phyloP scores from a whole-genome alignment of 148 eudicot species.

The Chenopodium formosanum region DNA sequence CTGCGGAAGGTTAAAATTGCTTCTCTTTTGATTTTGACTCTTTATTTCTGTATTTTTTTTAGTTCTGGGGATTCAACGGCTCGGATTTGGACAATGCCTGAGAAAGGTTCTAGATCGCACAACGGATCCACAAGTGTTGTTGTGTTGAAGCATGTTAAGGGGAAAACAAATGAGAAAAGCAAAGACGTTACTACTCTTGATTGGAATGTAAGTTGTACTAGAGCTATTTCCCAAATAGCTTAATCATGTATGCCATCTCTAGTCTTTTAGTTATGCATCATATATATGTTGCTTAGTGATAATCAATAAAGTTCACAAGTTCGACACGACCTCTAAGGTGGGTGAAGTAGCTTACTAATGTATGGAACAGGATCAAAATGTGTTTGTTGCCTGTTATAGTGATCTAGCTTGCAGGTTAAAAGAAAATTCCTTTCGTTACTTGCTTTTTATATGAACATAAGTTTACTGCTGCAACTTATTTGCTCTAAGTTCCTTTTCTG shows the following conservation, averaged over 20 bases:
- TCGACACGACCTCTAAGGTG: too few species aligned
- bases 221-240: neutral
- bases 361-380: neutral
- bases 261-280: neutral
- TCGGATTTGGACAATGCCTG: constrained; percentile 58
- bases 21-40: neutral
- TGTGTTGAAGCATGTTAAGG: constrained; percentile 67
- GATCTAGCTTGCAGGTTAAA: neutral
- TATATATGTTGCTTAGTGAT: neutral
- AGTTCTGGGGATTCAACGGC: constrained; percentile 83
- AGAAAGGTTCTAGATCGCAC: constrained; percentile 35
- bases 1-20: neutral
- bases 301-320: neutral
- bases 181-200: constrained; percentile 74
- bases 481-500: neutral
- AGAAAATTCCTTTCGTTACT: neutral
- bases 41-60: constrained; percentile 12
- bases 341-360: too few species aligned
- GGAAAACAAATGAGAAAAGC: constrained; percentile 60
- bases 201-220: constrained; percentile 69
- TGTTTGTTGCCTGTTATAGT: neutral
- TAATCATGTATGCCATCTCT: constrained; percentile 10
- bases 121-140: constrained; percentile 35
- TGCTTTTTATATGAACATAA: neutral
- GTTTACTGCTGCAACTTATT: neutral